phyloP scores from a whole-genome alignment of 441 rosid genomes.

The Croton setiger region DNA sequence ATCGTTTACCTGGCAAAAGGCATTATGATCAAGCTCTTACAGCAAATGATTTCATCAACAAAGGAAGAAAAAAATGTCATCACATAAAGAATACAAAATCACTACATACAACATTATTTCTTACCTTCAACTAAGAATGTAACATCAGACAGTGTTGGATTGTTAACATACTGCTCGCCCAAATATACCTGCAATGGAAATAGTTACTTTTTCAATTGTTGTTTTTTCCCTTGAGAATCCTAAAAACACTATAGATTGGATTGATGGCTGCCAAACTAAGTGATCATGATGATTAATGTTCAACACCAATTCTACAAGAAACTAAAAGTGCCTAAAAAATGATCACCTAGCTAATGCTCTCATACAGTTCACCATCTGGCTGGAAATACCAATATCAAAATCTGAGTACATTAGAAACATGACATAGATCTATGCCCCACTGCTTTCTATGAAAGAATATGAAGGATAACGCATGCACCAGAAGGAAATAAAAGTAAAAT shows the following conservation, averaged over 20 bases:
- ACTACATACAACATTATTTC: background rate
- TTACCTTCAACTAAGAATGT: slow-evolving; percentile 95
- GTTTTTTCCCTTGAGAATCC: background rate
- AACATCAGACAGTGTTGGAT: slow-evolving; percentile 83
- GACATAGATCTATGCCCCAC: background rate
- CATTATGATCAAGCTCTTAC: slow-evolving; percentile 2
- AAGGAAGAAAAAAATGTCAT: background rate
- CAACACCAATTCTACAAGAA: background rate
- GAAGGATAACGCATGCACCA: background rate
- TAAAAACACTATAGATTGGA: background rate
- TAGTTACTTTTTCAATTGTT: background rate
- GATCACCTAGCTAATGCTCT: background rate
- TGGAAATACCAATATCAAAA: no score
- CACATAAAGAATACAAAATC: slow-evolving; percentile 13
- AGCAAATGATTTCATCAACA: background rate
- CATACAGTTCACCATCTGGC: background rate
- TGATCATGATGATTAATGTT: background rate
- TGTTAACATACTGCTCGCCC: slow-evolving; percentile 95
- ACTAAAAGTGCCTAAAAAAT: background rate
- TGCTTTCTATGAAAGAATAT: background rate
- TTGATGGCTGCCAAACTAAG: background rate
- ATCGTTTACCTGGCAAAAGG: slow-evolving; percentile 62
- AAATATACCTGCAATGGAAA: slow-evolving; percentile 64
- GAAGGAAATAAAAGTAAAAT: slow-evolving; percentile 14
- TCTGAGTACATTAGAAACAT: background rate